Evolutionary conservation across 106 monocot genomes (phyloP).

Genomic region (Triglochin maritima): DNA sequence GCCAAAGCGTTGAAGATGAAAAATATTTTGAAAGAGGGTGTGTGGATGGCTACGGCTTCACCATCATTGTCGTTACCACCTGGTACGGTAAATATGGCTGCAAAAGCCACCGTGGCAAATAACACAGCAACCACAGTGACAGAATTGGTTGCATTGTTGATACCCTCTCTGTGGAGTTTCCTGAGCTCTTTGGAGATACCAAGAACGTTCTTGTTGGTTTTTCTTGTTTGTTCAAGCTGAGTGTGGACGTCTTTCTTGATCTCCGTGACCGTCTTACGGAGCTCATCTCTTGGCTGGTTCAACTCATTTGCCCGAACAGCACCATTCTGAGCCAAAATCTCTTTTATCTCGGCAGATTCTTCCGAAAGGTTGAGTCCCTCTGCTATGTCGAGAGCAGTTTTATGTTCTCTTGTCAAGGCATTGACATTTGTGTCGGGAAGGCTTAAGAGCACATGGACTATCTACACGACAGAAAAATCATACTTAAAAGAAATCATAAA

Average conservation of each 20-base stretch:
- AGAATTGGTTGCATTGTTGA: slow-evolving; percentile 83
- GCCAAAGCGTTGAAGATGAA: slow-evolving; percentile 69
- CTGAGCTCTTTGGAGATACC: slow-evolving; percentile 60
- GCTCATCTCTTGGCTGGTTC: slow-evolving; percentile 30
- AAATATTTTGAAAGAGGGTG: slow-evolving; percentile 53
- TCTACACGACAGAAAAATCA: slow-evolving; percentile 22
- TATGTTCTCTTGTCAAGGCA: slow-evolving; percentile 46
- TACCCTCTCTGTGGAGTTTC: slow-evolving; percentile 62
- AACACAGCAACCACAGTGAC: slow-evolving; percentile 74
- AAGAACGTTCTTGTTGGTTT: slow-evolving; percentile 46
- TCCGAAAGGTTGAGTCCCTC: slow-evolving; percentile 19
- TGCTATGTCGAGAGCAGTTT: slow-evolving; percentile 62
- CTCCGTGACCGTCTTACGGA: slow-evolving; percentile 64
- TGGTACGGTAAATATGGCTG: slow-evolving; percentile 67
- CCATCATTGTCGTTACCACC: slow-evolving; percentile 43
- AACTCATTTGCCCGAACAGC: slow-evolving; percentile 20
- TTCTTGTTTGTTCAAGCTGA: slow-evolving; percentile 52
- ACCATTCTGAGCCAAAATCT: slow-evolving; percentile 10
- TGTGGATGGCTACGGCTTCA: slow-evolving; percentile 37
- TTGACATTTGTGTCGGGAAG: slow-evolving; percentile 52
- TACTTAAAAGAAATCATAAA: too few species aligned
- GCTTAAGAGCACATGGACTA: slow-evolving; percentile 33
- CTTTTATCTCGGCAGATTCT: slow-evolving; percentile 21
- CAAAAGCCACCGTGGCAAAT: slow-evolving; percentile 79
- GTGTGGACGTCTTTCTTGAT: slow-evolving; percentile 73